phyloP scores from a whole-genome alignment of 129 eudicot genomes.

The Escallonia herrerae region DNA sequence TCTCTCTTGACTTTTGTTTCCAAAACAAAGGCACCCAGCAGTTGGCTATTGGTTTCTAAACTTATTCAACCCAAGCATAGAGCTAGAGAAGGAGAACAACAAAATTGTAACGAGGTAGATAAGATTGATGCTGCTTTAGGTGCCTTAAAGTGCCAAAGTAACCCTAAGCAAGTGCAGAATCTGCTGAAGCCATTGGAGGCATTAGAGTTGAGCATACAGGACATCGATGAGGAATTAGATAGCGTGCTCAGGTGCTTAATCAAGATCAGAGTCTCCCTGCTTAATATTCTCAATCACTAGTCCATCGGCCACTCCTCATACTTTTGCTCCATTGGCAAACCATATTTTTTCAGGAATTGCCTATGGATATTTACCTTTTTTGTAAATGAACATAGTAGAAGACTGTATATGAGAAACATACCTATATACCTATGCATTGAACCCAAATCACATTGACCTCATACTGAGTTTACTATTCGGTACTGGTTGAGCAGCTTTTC shows the following conservation, averaged over 20 bases:
- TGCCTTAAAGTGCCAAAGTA: not conserved
- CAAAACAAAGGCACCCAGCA: not conserved
- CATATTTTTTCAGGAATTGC: too few relatives aligned
- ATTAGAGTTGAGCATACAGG: slow-evolving; percentile 5
- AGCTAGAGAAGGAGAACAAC: not conserved
- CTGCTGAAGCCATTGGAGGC: not conserved
- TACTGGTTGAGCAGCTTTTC: too few relatives aligned
- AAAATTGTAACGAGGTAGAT: too few relatives aligned
- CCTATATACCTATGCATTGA: too few relatives aligned
- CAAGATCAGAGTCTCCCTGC: slow-evolving; percentile 19
- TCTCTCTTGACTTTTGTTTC: not conserved
- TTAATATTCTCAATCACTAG: slow-evolving; percentile 12
- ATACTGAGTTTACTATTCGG: too few relatives aligned
- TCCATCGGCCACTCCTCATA: not conserved
- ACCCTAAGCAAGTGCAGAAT: not conserved
- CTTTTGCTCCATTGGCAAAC: too few relatives aligned
- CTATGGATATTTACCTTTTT: too few relatives aligned
- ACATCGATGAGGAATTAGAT: slow-evolving; percentile 9
- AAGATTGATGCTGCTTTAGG: not conserved
- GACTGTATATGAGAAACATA: too few relatives aligned
- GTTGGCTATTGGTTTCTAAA: not conserved
- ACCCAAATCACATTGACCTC: too few relatives aligned
- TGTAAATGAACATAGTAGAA: too few relatives aligned
- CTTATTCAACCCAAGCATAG: not conserved
- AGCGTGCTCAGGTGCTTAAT: slow-evolving; percentile 4